Base-by-base conservation (phyloP, 140 eudicot species). In the Erigeron philadelphicus region DNA sequence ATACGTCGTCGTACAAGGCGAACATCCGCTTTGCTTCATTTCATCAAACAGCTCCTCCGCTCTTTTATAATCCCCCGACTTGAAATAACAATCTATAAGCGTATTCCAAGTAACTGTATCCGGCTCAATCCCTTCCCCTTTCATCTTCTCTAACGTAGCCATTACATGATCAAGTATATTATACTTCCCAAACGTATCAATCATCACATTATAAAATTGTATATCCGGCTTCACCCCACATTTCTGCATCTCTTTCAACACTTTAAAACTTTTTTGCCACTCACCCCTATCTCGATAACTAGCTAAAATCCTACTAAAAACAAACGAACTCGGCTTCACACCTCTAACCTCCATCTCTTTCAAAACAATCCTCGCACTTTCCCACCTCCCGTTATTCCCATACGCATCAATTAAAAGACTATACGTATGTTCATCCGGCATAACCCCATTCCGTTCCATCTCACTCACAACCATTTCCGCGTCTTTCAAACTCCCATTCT, bases 41-140 rank as follows among this genome's bases (percentile, higher is more conserved):
- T 74, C 86, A 72, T 79, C 84, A 45, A 92, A 92, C 69, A 92
- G 72, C 68, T 86, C 84, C 72, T 86, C 87, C 6, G 95, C 92
- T 70, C 78, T 82, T 69, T 66, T 70, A 69, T 86, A 85, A 66
- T 83, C 83, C 68, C 98, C 96, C 2, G 84, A 82, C 79, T 92
- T 92, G 68, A 86, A 75, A 74, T 88, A 89, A 61, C 96, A 92
- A 80, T 88, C 98, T 15, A 92, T 88, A 9, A 92, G 83, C 0
- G 96, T 92, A 48, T 92, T 92, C 91, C 91, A 88, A 0, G 98
- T 92, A 66, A 90, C 90, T 7, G 87, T 81, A 81, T 92, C 96
- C 0, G 96, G 98, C 38, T 82, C 89, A 62, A 92, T 86, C 21
- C 92, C 96, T 15, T 92, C 98, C 53, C 3, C 49, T 61, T 75